Percentiles rank a stretch among this genome's conserved stretches.
phyloP scores from a whole-genome alignment of 1,139 yeast species.

The Trichomonascaceae sp. region DNA sequence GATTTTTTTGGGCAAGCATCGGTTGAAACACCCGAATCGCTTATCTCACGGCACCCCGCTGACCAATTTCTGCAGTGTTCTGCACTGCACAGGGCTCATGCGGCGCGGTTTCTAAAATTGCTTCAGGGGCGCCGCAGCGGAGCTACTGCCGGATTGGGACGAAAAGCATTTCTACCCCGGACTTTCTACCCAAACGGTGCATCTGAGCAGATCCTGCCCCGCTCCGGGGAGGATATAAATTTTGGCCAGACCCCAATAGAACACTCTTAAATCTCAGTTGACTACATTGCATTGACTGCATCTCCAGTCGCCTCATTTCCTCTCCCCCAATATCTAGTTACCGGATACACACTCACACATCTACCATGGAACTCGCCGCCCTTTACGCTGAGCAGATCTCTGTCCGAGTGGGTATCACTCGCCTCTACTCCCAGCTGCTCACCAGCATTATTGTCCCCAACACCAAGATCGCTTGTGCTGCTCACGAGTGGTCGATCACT shows the following conservation, averaged over 20 bases:
- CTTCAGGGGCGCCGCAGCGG: not conserved
- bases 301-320: not conserved
- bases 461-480: slow-evolving; percentile 14
- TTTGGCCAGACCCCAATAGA: not conserved
- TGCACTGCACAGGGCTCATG: too few species aligned
- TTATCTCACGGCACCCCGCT: too few species aligned
- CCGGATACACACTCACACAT: not conserved
- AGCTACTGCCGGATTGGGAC: not conserved
- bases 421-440: slow-evolving; percentile 10
- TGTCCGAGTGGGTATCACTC: slow-evolving; percentile 12
- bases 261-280: not conserved
- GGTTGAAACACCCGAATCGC: too few species aligned
- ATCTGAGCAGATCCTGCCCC: too few species aligned
- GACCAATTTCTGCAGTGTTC: too few species aligned
- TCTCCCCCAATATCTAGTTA: not conserved
- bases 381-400: slow-evolving; percentile 10
- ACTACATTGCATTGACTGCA: too few species aligned
- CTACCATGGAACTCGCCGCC: slow-evolving; percentile 4
- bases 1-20: too few species aligned
- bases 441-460: slow-evolving; percentile 4
- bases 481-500: slow-evolving; percentile 22
- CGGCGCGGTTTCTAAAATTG: not conserved
- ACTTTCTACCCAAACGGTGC: not conserved
- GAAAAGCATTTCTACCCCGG: not conserved
- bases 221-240: too few species aligned